These are phyloP conservation scores for Geotrichum citri-aurantii DNA, from an alignment of 1,139 yeast genomes.

Conservation along the genomic window DNA sequence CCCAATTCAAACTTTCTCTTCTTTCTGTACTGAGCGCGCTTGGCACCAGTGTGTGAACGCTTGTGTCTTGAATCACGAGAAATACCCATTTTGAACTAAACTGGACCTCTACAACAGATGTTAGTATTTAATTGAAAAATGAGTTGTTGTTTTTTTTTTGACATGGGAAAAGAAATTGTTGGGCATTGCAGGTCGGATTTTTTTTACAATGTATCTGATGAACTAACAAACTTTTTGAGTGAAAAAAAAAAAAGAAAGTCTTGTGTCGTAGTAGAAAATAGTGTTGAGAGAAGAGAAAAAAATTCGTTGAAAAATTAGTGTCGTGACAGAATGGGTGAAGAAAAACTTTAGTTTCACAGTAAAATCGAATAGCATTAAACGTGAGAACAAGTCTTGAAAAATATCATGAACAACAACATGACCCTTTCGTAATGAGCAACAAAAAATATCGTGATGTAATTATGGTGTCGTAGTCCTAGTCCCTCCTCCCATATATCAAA, in stretches of 20 bases:
- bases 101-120: slow-evolving; percentile 15
- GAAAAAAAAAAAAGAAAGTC: neutral
- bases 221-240: no score
- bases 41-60: slow-evolving; percentile 99
- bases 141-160: neutral
- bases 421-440: neutral
- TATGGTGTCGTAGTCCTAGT: neutral
- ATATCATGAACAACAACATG: neutral
- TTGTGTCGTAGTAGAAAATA: neutral
- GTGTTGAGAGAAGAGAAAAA: neutral
- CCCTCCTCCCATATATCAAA: neutral
- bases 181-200: neutral
- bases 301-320: no score
- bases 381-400: neutral
- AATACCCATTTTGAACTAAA: slow-evolving; percentile 73
- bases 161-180: neutral
- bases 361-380: neutral
- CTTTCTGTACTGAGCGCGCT: slow-evolving; percentile 99
- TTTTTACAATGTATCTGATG: no score
- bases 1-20: slow-evolving; percentile 99
- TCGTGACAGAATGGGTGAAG: neutral
- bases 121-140: neutral
- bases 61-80: slow-evolving; percentile 99
- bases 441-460: neutral
- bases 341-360: neutral